Conservation (phyloP, 176 grass and related monocot genomes). For the Lolium perenne region DNA sequence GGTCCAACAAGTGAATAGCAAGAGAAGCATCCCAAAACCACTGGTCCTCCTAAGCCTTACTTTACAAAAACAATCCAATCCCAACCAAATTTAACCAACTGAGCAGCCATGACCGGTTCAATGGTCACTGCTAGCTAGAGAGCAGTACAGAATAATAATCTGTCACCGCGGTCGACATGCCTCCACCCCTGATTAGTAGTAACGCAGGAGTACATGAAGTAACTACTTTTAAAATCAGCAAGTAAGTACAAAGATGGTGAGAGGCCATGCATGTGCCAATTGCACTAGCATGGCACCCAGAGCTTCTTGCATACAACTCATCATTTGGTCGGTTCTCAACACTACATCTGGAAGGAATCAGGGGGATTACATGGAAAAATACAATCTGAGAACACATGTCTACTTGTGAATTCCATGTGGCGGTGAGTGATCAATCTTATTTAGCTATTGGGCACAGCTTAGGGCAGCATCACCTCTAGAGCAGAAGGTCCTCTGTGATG, state of each 20-base stretch:
- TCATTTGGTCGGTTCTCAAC: neutral
- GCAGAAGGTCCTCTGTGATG: no score
- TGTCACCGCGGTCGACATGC: no score
- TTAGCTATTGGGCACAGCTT: neutral
- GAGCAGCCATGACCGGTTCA: neutral
- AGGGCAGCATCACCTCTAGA: no score
- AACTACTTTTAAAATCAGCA: neutral
- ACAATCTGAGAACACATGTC: neutral
- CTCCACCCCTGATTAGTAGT: no score
- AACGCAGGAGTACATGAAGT: no score
- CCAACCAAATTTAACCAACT: neutral
- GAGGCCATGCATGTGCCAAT: neutral
- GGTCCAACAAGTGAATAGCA: neutral
- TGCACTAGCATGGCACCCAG: neutral
- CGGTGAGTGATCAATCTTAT: neutral
- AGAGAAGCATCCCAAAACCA: neutral
- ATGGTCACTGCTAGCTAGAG: no score
- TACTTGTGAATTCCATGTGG: neutral
- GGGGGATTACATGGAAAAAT: neutral
- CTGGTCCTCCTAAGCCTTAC: neutral
- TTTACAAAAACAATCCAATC: neutral
- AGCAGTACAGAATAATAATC: no score
- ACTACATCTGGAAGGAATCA: neutral
- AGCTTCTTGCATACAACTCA: neutral
- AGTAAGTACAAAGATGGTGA: neutral